Base-by-base conservation (phyloP, 164 flowering plant genomes). In the Platanus orientalis region DNA sequence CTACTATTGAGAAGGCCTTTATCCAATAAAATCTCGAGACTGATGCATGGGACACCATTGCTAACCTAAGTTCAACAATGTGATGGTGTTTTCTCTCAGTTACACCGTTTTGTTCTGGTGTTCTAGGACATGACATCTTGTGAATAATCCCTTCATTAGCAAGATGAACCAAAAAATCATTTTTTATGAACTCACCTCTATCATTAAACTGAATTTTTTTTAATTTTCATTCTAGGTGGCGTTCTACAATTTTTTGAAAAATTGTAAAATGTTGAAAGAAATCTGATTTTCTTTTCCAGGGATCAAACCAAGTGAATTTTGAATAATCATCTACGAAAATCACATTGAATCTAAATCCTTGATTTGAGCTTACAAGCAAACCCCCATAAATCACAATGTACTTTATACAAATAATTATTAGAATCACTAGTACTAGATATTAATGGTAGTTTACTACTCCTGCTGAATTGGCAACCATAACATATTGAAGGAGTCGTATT, bases 31-130 rank as follows among this genome's bases (percentile, higher is more conserved):
- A 1, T 2, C 3, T 6, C 13, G 72, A 55, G 1, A 64, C 2
- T 3, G 13, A 19, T 0, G 69, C 64, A 4, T 64, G 53, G 32
- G 36, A 17, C 0, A 59, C 14, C 1, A 68, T 30, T 1, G 76
- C 9, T 0, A 59, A 26, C 0, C 59, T 54, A 10, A n/a, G 39
- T 49, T 60, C 57, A 21, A 66, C 24, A 4, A 71, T 17, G 13
- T 62, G 74, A 0, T 54, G 14, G 23, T 71, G 70, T 50, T 61
- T 61, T 2, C 67, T 10, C 20, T 71, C 69, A 0, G 54, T 67
- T 7, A 45, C 13, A 10, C 75, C 60, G 51, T 61, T 71, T 20
- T 66, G 75, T 29, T 66, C 13, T 1, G 47, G 63, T 3, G 68
- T 62, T 13, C 56, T 25, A 20, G 74, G 70, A 28, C 57, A 61